Evolutionary conservation across 306 rosid genomes (phyloP), one percentile per base, ranked within the genome.

Genomic region (Adenanthera pavonina): DNA sequence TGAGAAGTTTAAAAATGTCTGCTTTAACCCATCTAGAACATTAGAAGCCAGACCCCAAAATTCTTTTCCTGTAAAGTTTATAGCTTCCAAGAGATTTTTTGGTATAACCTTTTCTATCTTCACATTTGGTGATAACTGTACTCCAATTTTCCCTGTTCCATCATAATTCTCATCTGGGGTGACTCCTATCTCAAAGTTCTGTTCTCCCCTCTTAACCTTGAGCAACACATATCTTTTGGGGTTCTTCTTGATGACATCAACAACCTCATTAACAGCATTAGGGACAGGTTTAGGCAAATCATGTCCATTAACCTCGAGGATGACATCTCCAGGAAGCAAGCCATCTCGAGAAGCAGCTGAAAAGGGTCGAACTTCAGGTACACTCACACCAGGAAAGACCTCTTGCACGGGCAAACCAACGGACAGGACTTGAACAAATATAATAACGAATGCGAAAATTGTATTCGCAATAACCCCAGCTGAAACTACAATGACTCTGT

Each of bases 341-440:
- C 99, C 99, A 46, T 89, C 97, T 47, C 99, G 84, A 11, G 97
- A 92, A 79, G 99, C 99, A 19, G 97, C 99, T 3, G 99, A 96
- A 49, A 89, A 89, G 79, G 99, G 82, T 53, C 83, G 78, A 81
- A 96, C 97, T 33, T 93, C 98, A 5, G 98, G 97, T 13, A 96
- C 97, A 69, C 84, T 78, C n/a, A 96, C 98, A 67, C 98, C 98
- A 57, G 99, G 98, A 75, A 85, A 93, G 34, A 87, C 86, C 84
- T 96, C 99, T 92, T 91, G 92, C 53, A 88, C 94, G 34, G 98
- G 99, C 86, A 96, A 89, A 79, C 99, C 99, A 84, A 96, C 98
- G 13, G 94, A 86, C 33, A 90, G 77, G 34, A 96, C 91, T 93
- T 96, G 98, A 69, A 88, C 89, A 82, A 96, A 90, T 84, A 96